Evolutionary conservation across 768 basidiomycete genomes (phyloP), one percentile per base, ranked within the genome.

Genomic region (Kwoniella sp.): DNA sequence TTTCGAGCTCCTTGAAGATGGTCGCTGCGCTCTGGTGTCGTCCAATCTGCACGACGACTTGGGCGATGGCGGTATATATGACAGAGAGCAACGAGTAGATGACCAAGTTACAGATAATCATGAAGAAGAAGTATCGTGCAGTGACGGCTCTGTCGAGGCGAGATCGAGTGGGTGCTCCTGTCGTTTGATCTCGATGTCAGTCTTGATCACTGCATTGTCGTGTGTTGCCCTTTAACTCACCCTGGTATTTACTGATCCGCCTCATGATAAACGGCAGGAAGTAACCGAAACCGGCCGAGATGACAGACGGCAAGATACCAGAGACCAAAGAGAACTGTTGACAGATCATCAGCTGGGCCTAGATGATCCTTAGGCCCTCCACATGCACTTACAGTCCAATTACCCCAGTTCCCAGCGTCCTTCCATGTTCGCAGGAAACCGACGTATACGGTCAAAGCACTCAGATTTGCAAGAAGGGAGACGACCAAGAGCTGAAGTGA

Each of bases 81-180:
- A 94, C 93, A 71, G 92, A 91, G 66, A 97, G 88, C 63, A 95
- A 81, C 17, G 92, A 95, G 84, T 98, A 99, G 81, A 98, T 88
- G 67, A 99, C 84, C 73, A 99, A 82, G 78, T 97, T 93, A 56
- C 90, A 91, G 81, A 96, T 89, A 64, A 98, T 88, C 81, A 98
- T 84, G 85, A 99, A 98, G 0, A 90, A 85, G 76, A 89, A 98
- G 82, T 97, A 98, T 55, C 93, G 88, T 22, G 92, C 92, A 41
- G 94, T 85, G 65, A 98, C 94, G 38, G 89, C 88, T 34, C 96
- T 89, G 73, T 98, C 94, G 58, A 93, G 85, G 55, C 86, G 86
- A 4, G 91, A 91, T 60, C 89, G 85, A 8, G 89, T 92, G 60
- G 87, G 79, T 48, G 86, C 84, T 28, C 85, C 84, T 85, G 84